Base-by-base conservation (phyloP, 371 early-diverging fungal species). In the Dichotomocladium elegans region DNA sequence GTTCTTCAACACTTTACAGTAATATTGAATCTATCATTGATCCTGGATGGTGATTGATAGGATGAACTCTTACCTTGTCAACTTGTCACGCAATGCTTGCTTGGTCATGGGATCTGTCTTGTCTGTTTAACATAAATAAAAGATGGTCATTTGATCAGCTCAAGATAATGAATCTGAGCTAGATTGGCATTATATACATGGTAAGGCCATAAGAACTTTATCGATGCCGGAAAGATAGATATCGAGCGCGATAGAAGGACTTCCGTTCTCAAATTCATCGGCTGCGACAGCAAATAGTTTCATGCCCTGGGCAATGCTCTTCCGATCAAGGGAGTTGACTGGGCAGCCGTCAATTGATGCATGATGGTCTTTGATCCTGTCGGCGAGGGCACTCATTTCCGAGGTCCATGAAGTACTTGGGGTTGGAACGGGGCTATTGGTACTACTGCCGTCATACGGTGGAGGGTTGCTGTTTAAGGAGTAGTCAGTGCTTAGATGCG, bases 161-260 rank as follows among this genome's bases (percentile, higher is more conserved):
- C n/a, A 33, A 10, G 34, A 37, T n/a, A n/a, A n/a, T n/a, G 30
- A 6, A 37, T 2, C 34, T n/a, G n/a, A 17, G 2, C 7, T 9
- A 15, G 5, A 15, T 15, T 37, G 7, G 21, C 19, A 9, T 41
- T 26, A n/a, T n/a, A n/a, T 77, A 79, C 82, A 70, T 41, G 82
- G 80, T 27, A 82, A 46, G 6, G 80, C 73, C 66, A 77, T 76
- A 24, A 82, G 30, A 17, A 82, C 46, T n/a, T 75, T 77, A 26
- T 70, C 78, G 30, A 82, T 47, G 6, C 79, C 75, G 27, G 75
- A 59, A 4, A 80, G 55, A 35, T 82, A 82, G 12, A 82, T 63
- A 46, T 78, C 75, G 12, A 82, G 57, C 1, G 75, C 80, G 8
- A 71, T 42, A 9, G 51, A 35, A 24, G 78, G 70, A 35, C 80